Evolutionary conservation across 2,329 filamentous ascomycete species (phyloP), one percentile per base, ranked within the genome.

Genomic region (Passalora sequoiae): DNA sequence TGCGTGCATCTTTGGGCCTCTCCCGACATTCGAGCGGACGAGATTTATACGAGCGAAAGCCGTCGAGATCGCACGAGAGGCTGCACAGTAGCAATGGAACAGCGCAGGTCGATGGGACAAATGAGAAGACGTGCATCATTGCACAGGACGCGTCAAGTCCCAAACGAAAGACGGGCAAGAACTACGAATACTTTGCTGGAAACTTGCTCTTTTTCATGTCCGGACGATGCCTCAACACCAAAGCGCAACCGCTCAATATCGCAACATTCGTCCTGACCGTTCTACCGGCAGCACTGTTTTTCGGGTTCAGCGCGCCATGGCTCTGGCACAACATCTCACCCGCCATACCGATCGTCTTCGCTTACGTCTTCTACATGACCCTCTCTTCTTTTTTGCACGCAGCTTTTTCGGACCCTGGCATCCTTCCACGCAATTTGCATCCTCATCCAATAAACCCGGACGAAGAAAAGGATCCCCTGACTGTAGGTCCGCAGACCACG

Each of bases 341-440:
- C 22, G 89, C 88, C 40, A 80, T 97, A 57, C 92, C 92, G 40
- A 80, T 97, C 56, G 67, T 87, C 31, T 97, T 94, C 69, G 89
- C 81, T 40, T 98, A 98, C 63, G 61, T 96, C n/a, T 88, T 88
- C 59, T 89, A 85, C 63, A 74, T 98, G 20, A 94, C 86, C 66
- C 73, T 96, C 36, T 95, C 89, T 17, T 97, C 92, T 3, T 98
- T 97, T 61, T 60, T 96, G 43, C 91, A 96, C 67, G 92, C 91
- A 3, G 96, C 92, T 2, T 77, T 85, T 40, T 86, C 91, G 32
- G 91, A 98, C 67, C 91, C 92, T 21, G 92, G 92, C 44, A 94
- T 97, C 49, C 73, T 96, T 25, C 92, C 92, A 13, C 84, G 92
- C 53, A 95, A 97, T 63, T 71, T 96, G 27, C 91, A 98, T 60